Conservation (phyloP, 305 asterid genomes). For the Plantago lanceolata region DNA sequence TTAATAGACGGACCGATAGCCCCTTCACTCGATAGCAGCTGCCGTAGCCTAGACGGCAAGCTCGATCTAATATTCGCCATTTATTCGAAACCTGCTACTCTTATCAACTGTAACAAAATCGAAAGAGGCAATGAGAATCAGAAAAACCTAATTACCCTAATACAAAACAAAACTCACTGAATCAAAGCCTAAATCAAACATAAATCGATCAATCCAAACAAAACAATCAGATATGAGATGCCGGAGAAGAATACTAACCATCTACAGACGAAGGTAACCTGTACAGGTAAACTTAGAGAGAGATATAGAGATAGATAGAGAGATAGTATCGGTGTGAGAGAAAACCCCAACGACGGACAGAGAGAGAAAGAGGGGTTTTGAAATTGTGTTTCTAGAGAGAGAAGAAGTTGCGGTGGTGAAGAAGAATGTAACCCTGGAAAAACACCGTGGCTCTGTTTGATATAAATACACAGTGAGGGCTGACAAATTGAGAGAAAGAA, state of each 20-base stretch:
- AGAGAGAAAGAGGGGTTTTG: no score
- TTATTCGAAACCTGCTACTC: conserved; percentile 33
- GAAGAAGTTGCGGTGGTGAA: conserved; percentile 18
- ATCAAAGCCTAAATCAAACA: conserved; percentile 26
- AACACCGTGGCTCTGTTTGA: conserved; percentile 31
- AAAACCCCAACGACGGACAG: no score
- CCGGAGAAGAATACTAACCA: no score
- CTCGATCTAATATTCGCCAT: conserved; percentile 95
- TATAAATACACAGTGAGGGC: conserved; percentile 23
- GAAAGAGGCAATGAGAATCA: conserved; percentile 6
- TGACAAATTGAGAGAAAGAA: conserved; percentile 23
- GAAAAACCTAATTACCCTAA: conserved; percentile 28
- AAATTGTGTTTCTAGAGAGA: conserved; percentile 13
- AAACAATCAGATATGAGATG: conserved; percentile 11
- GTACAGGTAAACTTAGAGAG: no score
- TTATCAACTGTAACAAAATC: conserved; percentile 40
- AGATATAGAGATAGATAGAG: no score
- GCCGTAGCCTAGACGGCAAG: conserved; percentile 88
- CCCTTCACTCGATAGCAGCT: conserved; percentile 80
- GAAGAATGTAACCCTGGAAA: conserved; percentile 38
- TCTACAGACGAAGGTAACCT: no score
- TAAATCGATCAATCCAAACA: conserved; percentile 34
- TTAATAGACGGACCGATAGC: conserved; percentile 77
- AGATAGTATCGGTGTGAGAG: no score
- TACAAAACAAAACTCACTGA: conserved; percentile 19